A percentile compares a stretch with the other conserved stretches of the same genome.
Conservation (phyloP, 192 early-diverging fungal genomes). For the Coemansia sp. region DNA sequence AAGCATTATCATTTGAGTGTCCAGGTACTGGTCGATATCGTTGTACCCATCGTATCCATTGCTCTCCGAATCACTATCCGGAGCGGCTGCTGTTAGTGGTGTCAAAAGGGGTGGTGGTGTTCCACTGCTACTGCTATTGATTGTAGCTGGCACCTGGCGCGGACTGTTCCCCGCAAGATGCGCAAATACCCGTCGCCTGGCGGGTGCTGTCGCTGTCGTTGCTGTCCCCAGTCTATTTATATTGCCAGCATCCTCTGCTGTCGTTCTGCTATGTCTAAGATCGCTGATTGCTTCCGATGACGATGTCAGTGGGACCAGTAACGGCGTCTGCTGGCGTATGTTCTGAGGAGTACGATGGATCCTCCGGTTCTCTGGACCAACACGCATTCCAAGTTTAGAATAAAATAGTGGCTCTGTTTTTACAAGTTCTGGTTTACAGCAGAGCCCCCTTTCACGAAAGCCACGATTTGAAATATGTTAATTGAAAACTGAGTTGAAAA, state of each 20-base stretch:
- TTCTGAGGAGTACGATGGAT: background rate
- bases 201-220: background rate
- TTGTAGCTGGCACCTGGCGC: background rate
- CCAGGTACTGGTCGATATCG: slow-evolving; percentile 18
- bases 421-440: too few relatives aligned
- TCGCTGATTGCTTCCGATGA: background rate
- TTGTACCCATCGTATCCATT: slow-evolving; percentile 5
- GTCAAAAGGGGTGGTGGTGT: background rate
- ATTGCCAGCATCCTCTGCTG: background rate
- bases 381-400: slow-evolving; percentile 11
- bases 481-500: background rate
- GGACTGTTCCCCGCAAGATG: slow-evolving; percentile 28
- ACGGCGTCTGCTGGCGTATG: background rate
- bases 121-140: background rate
- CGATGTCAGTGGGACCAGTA: slow-evolving; percentile 1
- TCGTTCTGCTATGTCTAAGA: background rate
- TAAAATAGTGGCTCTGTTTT: too few relatives aligned
- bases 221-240: background rate
- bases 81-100: background rate
- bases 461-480: background rate
- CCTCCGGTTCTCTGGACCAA: slow-evolving; percentile 10
- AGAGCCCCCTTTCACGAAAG: too few relatives aligned
- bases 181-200: slow-evolving; percentile 43
- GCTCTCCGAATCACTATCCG: background rate
- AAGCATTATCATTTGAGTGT: slow-evolving; percentile 18